Evolutionary conservation across 2,329 filamentous ascomycete genomes (phyloP).

Genomic region (Diaporthe amygdali): DNA sequence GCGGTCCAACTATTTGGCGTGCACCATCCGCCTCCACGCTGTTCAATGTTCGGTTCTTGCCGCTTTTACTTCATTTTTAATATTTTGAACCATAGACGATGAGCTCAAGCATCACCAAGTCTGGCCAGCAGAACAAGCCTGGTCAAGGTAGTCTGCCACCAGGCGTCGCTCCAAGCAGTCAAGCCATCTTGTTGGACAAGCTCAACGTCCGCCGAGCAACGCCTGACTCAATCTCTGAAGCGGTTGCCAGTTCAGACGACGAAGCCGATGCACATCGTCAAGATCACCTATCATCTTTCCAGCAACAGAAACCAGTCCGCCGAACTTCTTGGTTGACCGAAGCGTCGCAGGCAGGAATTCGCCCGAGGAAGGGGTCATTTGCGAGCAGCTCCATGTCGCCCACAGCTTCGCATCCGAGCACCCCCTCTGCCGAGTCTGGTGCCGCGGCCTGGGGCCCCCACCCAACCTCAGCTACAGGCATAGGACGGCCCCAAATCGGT

Average conservation of each 20-base stretch:
- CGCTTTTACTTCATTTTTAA: background rate
- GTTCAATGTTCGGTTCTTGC: conserved; percentile 7
- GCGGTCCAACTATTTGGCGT: background rate
- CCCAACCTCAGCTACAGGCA: conserved; percentile 50
- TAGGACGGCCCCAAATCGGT: conserved; percentile 52
- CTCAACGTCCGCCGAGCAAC: conserved; percentile 81
- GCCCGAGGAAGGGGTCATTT: conserved; percentile 78
- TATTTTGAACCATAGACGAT: conserved; percentile 41
- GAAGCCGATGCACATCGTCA: conserved; percentile 74
- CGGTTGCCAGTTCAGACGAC: conserved; percentile 91
- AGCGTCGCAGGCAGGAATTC: conserved; percentile 66
- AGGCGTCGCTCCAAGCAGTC: conserved; percentile 58
- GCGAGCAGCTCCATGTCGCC: conserved; percentile 79
- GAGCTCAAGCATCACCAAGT: conserved; percentile 57
- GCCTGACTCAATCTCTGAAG: conserved; percentile 80
- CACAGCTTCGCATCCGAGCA: conserved; percentile 79
- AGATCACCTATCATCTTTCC: conserved; percentile 53
- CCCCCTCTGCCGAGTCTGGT: conserved; percentile 71
- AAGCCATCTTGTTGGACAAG: conserved; percentile 75
- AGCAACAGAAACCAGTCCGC: conserved; percentile 67
- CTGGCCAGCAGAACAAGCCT: conserved; percentile 56
- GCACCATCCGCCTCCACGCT: background rate
- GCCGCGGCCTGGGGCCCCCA: conserved; percentile 61
- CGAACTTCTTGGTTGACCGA: conserved; percentile 89
- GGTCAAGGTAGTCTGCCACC: conserved; percentile 50